Conservation (phyloP, 805 yeast genomes). For the Starmera amethionina region DNA sequence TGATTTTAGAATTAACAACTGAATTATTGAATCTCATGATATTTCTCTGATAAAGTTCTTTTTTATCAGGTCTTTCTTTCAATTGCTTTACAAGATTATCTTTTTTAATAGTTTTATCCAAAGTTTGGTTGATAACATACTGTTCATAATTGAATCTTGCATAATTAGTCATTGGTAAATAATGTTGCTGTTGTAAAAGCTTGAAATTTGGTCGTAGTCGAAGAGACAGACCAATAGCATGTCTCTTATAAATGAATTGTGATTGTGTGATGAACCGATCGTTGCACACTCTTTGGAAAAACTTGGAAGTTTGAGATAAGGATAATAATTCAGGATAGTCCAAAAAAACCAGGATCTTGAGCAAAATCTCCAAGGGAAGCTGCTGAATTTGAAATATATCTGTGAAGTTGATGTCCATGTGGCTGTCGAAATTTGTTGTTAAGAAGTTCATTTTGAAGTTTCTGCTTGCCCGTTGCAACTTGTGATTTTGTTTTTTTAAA, state of each 20-base stretch:
- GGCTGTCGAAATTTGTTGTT: slow-evolving; percentile 13
- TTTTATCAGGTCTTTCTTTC: slow-evolving; percentile 10
- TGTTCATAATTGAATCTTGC: slow-evolving; percentile 4
- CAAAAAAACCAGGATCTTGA: slow-evolving; percentile 13
- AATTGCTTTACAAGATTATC: slow-evolving; percentile 11
- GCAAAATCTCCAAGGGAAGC: slow-evolving; percentile 15
- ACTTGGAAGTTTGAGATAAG: slow-evolving; percentile 10
- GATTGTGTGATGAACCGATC: slow-evolving; percentile 14
- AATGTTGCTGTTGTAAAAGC: slow-evolving; percentile 9
- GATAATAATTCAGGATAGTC: slow-evolving; percentile 15
- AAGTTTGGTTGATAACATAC: slow-evolving; percentile 1
- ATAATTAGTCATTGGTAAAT: slow-evolving; percentile 6
- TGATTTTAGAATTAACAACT: slow-evolving; percentile 4
- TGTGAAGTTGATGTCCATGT: slow-evolving; percentile 4
- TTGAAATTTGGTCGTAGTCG: slow-evolving; percentile 7
- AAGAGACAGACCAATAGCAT: slow-evolving; percentile 11
- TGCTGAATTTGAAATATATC: slow-evolving; percentile 14
- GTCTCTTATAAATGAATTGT: slow-evolving; percentile 12
- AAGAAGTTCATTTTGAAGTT: slow-evolving; percentile 13
- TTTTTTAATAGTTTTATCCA: slow-evolving; percentile 10
- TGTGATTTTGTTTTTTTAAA: not conserved
- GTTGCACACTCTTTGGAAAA: slow-evolving; percentile 8
- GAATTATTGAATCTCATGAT: slow-evolving; percentile 7
- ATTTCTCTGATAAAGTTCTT: slow-evolving; percentile 12
- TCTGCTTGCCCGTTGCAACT: not conserved